Evolutionary conservation across 192 early-diverging fungal species (phyloP).

Genomic region (Backusella sp.): DNA sequence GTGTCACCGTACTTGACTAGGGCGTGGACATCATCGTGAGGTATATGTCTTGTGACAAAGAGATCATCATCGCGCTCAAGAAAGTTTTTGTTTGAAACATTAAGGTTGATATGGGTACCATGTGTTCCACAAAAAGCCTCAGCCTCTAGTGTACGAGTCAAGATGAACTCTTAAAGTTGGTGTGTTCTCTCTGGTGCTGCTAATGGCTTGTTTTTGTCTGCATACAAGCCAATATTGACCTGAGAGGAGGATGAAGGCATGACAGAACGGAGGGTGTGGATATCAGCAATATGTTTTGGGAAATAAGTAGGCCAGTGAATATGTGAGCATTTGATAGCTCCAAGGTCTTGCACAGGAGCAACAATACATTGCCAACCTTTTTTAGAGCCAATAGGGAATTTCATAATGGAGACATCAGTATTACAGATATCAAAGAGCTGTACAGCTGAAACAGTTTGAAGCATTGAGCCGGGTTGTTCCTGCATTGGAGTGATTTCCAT

Average conservation of each 20-base stretch:
- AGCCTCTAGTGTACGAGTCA: neutral
- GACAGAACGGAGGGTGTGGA: neutral
- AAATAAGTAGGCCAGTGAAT: neutral
- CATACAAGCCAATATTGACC: neutral
- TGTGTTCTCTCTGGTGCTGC: neutral
- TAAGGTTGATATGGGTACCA: neutral
- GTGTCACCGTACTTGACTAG: neutral
- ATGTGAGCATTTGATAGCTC: neutral
- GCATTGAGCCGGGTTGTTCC: neutral
- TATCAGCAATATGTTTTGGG: neutral
- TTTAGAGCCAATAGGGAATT: neutral
- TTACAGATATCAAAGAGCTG: neutral
- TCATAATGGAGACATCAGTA: neutral
- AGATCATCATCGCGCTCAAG: neutral
- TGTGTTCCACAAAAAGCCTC: neutral
- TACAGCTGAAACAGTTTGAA: neutral
- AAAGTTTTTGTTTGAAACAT: neutral
- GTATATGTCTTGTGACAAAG: neutral
- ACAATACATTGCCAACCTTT: neutral
- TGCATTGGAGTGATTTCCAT: neutral
- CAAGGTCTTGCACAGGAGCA: neutral
- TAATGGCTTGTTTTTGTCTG: neutral
- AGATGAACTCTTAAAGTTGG: neutral
- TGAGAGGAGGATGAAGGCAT: neutral
- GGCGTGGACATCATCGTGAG: neutral